A percentile compares a stretch with the other conserved stretches of the same genome.
Evolutionary conservation across 805 yeast species (phyloP).

Genomic region (Starmerella sirachaensis): DNA sequence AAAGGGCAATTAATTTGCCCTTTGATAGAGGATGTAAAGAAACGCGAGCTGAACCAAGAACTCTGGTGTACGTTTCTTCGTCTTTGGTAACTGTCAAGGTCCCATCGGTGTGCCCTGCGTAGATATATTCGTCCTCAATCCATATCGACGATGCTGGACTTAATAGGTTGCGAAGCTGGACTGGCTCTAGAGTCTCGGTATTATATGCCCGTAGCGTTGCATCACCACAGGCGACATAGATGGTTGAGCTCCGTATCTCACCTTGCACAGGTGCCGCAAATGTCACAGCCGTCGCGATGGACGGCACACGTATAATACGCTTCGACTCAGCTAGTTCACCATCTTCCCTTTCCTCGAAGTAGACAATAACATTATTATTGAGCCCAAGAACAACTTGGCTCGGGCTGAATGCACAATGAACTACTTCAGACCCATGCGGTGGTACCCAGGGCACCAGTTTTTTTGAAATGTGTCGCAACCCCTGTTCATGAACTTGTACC

Average conservation of each 20-base stretch:
- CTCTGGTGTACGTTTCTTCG: constrained; percentile 42
- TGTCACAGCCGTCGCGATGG: constrained; percentile 31
- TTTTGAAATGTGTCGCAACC: constrained; percentile 44
- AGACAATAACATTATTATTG: constrained; percentile 62
- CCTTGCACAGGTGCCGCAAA: constrained; percentile 36
- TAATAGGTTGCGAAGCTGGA: background rate
- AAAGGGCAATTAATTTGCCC: constrained; percentile 35
- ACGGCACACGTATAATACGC: constrained; percentile 40
- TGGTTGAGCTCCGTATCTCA: constrained; percentile 39
- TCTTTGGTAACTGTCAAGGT: constrained; percentile 1
- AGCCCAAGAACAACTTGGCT: constrained; percentile 61
- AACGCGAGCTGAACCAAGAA: constrained; percentile 61
- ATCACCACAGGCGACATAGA: constrained; percentile 65
- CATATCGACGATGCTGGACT: constrained; percentile 1
- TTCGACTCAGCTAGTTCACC: constrained; percentile 63
- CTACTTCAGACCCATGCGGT: constrained; percentile 60
- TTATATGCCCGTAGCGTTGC: constrained; percentile 46
- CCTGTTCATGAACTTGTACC: constrained; percentile 61
- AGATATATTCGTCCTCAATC: background rate
- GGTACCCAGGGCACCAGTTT: constrained; percentile 64
- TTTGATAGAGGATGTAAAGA: constrained; percentile 33
- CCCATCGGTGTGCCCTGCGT: constrained; percentile 14
- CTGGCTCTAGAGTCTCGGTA: constrained; percentile 4
- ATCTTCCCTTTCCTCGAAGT: constrained; percentile 68
- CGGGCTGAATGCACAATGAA: constrained; percentile 48